These are phyloP conservation scores for Russula griseocarnosa DNA, from an alignment of 768 basidiomycete genomes.

Conservation along the genomic window DNA sequence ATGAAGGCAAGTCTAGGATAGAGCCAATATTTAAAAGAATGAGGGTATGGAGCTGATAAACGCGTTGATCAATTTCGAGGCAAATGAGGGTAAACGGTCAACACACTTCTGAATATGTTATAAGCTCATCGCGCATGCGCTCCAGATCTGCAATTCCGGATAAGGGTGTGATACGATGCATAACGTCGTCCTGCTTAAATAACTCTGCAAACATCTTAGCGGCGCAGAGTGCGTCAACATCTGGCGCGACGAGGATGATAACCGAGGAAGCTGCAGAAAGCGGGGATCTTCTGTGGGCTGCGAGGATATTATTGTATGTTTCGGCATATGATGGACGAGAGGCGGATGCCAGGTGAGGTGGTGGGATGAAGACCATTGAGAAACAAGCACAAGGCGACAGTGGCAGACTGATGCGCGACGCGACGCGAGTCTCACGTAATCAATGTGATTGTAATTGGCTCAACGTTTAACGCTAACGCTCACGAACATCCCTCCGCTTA, in stretches of 20 bases:
- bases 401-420: background rate
- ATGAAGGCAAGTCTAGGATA: slow-evolving; percentile 73
- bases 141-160: slow-evolving; percentile 79
- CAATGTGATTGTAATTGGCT: background rate
- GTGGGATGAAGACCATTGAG: slow-evolving; percentile 63
- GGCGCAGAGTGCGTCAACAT: slow-evolving; percentile 90
- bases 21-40: slow-evolving; percentile 92
- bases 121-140: slow-evolving; percentile 58
- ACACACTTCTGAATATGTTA: slow-evolving; percentile 61
- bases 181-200: slow-evolving; percentile 90
- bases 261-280: slow-evolving; percentile 78
- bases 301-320: slow-evolving; percentile 70
- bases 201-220: slow-evolving; percentile 85
- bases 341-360: slow-evolving; percentile 61
- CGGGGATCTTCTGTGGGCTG: slow-evolving; percentile 66
- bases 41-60: slow-evolving; percentile 74
- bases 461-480: no score
- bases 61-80: slow-evolving; percentile 12
- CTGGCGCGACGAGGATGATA: slow-evolving; percentile 80
- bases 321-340: slow-evolving; percentile 62
- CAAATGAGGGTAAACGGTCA: slow-evolving; percentile 5
- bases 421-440: slow-evolving; percentile 27
- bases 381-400: background rate
- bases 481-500: slow-evolving; percentile 80
- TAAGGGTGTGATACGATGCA: slow-evolving; percentile 85